Evolutionary conservation across 2,329 filamentous ascomycete genomes (phyloP), one percentile per base, ranked within the genome.

Genomic region (Aspergillaceae sp.): DNA sequence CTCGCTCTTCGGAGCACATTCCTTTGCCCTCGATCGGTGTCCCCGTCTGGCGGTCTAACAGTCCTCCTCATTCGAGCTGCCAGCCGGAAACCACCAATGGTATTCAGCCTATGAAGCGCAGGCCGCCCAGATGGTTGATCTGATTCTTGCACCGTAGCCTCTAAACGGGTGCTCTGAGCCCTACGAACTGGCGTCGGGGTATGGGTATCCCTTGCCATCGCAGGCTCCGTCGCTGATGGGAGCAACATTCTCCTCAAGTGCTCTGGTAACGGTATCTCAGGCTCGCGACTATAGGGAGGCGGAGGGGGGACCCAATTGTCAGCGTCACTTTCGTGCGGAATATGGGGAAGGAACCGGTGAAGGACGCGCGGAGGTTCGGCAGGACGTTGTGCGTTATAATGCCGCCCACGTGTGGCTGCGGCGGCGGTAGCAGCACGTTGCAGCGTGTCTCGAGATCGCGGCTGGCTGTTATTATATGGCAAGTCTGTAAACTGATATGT

Each of bases 291-390:
- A 49, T 94, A 94, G 1, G 86, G 86, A 3, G 87, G 87, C 6
- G 87, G 87, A 4, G 87, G 87, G 4, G 87, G 86, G 4, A 89
- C 84, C 87, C 87, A 94, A 56, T 90, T 87, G 57, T 92, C 87
- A 3, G 87, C 86, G 61, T 92, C 87, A 52, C 86, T 91, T 65
- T 92, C 87, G 63, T 92, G 86, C 3, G 87, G 87, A 55, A 88
- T 76, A 57, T 90, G 84, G 37, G 78, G 74, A 5, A 83, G 82
- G 41, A 11, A 36, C 26, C 49, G 58, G 29, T 40, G 51, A 7
- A 52, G 44, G 19, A 19, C 19, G 19, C 19, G 19, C 11, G 52
- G 51, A 10, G 52, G 56, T 7, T 51, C 19, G 19, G 19, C 19
- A 19, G 19, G 19, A 19, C 19, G 54, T 48, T 59, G 57, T 29